A percentile compares a stretch with the other conserved stretches of the same genome.
Evolutionary conservation across 495 filamentous ascomycete species (phyloP).

Genomic region (Lasiosphaeria hispida): DNA sequence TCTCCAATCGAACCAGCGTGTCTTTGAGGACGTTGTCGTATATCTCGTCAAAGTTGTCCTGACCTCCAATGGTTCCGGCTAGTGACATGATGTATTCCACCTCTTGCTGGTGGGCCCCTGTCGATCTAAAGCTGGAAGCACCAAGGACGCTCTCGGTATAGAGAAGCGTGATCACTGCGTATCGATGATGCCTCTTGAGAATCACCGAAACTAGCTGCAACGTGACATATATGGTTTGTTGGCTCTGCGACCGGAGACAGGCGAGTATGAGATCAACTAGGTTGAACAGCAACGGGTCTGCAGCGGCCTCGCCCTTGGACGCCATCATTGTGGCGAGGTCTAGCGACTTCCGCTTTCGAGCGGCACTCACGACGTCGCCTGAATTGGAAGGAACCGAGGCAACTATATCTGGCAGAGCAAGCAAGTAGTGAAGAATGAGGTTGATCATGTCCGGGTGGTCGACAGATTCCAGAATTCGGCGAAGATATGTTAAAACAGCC

Average conservation of each 20-base stretch:
- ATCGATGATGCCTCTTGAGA: slow-evolving; percentile 80
- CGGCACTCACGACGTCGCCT: slow-evolving; percentile 50
- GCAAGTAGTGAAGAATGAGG: slow-evolving; percentile 87
- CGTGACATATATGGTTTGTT: slow-evolving; percentile 85
- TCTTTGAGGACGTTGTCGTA: slow-evolving; percentile 85
- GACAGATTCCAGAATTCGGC: slow-evolving; percentile 82
- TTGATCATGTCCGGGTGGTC: slow-evolving; percentile 91
- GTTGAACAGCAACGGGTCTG: slow-evolving; percentile 87
- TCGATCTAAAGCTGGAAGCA: slow-evolving; percentile 57
- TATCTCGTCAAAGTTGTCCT: slow-evolving; percentile 68
- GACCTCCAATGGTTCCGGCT: slow-evolving; percentile 67
- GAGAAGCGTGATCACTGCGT: slow-evolving; percentile 74
- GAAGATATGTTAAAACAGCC: slow-evolving; percentile 90
- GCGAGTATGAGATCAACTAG: slow-evolving; percentile 85
- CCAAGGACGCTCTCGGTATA: slow-evolving; percentile 57
- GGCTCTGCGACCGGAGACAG: slow-evolving; percentile 78
- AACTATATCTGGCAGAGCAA: slow-evolving; percentile 65
- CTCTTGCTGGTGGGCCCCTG: slow-evolving; percentile 78
- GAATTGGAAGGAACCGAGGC: slow-evolving; percentile 25
- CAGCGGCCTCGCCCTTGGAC: slow-evolving; percentile 62
- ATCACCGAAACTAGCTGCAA: slow-evolving; percentile 81
- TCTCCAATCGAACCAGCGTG: slow-evolving; percentile 71
- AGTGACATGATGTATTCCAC: slow-evolving; percentile 70
- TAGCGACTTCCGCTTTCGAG: slow-evolving; percentile 82
- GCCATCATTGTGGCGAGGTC: slow-evolving; percentile 77